phyloP scores from a whole-genome alignment of 73 alveolate genomes.

The Tetrahymena elliotti region DNA sequence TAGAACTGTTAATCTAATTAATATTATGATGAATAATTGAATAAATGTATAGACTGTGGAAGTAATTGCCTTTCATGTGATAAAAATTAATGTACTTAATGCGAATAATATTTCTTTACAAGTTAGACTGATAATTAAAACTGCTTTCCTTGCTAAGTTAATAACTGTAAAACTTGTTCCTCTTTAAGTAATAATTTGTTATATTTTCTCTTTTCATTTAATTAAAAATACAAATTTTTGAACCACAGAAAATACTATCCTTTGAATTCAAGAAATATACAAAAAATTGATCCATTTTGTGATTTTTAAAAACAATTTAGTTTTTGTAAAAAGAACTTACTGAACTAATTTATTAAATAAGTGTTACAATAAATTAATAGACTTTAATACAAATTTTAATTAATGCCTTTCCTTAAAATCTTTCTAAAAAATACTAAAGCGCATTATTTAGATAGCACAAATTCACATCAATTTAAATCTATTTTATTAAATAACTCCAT shows the following conservation, averaged over 20 bases:
- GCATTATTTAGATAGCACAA: too few relatives aligned
- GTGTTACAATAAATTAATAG: not conserved
- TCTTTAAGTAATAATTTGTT: not conserved
- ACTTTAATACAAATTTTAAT: too few relatives aligned
- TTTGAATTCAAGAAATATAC: too few relatives aligned
- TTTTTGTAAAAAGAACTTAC: not conserved
- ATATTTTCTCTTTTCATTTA: not conserved
- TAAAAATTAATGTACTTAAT: not conserved
- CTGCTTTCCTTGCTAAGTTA: not conserved
- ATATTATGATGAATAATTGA: not conserved
- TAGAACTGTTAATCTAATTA: not conserved
- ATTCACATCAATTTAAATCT: too few relatives aligned
- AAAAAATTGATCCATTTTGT: not conserved
- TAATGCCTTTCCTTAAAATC: not conserved
- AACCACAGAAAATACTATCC: not conserved
- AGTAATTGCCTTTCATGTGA: not conserved
- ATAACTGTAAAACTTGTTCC: not conserved
- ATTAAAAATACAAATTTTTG: not conserved
- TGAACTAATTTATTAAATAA: not conserved
- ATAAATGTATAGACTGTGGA: not conserved
- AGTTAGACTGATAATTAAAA: not conserved
- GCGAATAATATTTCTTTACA: not conserved
- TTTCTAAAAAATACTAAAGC: too few relatives aligned
- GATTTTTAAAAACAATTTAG: not conserved
- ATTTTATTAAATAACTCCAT: too few relatives aligned